phyloP scores from a whole-genome alignment of 2,329 filamentous ascomycete species.

The Trichoderma polysporum region DNA sequence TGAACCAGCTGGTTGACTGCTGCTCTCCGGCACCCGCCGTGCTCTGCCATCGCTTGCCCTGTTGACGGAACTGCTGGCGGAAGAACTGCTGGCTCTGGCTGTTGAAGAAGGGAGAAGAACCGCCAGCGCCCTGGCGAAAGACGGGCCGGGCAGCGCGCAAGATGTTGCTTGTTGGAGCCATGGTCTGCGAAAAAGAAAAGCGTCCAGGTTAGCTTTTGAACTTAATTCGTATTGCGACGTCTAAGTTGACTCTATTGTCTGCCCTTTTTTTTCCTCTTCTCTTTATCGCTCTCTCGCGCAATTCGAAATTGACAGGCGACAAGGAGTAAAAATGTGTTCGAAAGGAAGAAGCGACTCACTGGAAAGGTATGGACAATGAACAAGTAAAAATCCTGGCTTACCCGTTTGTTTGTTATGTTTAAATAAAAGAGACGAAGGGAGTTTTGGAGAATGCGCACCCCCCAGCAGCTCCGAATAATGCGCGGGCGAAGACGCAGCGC shows the following conservation, averaged over 20 bases:
- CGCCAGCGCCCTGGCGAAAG: slow-evolving; percentile 54
- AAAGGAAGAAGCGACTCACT: not conserved
- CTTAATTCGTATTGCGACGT: not conserved
- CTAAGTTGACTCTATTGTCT: not conserved
- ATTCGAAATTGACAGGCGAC: not conserved
- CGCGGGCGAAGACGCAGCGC: not conserved
- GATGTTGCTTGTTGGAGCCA: slow-evolving; percentile 50
- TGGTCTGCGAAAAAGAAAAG: slow-evolving; percentile 25
- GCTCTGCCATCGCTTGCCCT: slow-evolving; percentile 67
- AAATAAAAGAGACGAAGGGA: not conserved
- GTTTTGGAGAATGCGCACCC: not conserved
- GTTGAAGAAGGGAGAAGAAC: slow-evolving; percentile 35
- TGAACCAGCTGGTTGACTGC: slow-evolving; percentile 57
- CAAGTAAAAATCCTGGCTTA: no score
- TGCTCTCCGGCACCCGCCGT: slow-evolving; percentile 51
- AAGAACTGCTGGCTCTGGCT: slow-evolving; percentile 48
- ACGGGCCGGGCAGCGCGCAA: slow-evolving; percentile 56
- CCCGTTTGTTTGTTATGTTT: not conserved
- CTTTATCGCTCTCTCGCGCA: no score
- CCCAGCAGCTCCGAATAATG: slow-evolving; percentile 2
- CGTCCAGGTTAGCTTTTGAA: not conserved
- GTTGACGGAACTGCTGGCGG: slow-evolving; percentile 43
- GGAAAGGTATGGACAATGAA: not conserved
- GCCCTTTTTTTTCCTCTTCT: not conserved
- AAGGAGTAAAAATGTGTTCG: not conserved